A percentile compares a stretch with the other conserved stretches of the same genome.
These are phyloP conservation scores for Pelargonium fulgidum DNA, from an alignment of 441 rosid genomes.

Conservation along the genomic window DNA sequence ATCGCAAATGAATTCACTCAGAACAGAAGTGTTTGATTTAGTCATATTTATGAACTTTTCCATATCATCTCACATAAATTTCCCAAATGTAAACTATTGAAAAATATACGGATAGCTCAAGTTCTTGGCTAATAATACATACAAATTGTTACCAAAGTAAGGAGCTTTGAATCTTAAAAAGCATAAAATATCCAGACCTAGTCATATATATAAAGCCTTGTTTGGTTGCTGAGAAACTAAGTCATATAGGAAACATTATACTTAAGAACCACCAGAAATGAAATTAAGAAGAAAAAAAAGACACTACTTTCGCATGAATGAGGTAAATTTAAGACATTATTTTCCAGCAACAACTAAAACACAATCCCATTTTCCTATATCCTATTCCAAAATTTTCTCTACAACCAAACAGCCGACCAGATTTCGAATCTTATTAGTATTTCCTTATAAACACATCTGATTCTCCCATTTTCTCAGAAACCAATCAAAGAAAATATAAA, in stretches of 20 bases:
- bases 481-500: conserved; percentile 9
- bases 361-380: not conserved
- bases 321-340: not conserved
- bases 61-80: not conserved
- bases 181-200: not conserved
- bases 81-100: not conserved
- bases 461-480: conserved; percentile 15
- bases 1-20: too few species aligned
- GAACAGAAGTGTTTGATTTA: not conserved
- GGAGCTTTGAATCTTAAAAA: too few species aligned
- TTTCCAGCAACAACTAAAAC: too few species aligned
- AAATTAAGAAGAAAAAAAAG: not conserved
- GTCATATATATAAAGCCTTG: not conserved
- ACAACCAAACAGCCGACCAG: not conserved
- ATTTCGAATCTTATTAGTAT: not conserved
- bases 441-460: not conserved
- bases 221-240: not conserved
- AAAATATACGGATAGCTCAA: not conserved
- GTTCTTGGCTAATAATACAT: not conserved
- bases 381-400: not conserved
- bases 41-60: not conserved
- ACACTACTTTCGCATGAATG: not conserved
- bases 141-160: too few species aligned
- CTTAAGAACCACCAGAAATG: not conserved
- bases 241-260: not conserved